Evolutionary conservation across 1,139 yeast species (phyloP).

Genomic region (Hemisphaericaspora xylanilytica): DNA sequence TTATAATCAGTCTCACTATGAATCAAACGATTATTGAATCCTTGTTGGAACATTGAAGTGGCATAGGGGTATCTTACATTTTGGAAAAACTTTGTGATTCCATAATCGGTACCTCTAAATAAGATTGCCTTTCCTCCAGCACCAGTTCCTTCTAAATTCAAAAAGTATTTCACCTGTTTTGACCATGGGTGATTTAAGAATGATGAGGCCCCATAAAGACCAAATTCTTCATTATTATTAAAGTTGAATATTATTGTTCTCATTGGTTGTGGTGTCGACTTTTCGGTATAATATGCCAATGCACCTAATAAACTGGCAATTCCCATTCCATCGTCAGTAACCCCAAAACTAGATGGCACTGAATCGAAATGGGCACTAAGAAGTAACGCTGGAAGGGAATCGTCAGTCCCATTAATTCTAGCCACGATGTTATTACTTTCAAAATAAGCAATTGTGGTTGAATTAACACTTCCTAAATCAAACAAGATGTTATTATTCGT

Average conservation of each 20-base stretch:
- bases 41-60: constrained; percentile 76
- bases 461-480: constrained; percentile 16
- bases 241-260: constrained; percentile 79
- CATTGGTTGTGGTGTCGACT: constrained; percentile 49
- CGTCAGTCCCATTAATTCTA: constrained; percentile 61
- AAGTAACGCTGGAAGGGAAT: constrained; percentile 60
- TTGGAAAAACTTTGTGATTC: constrained; percentile 46
- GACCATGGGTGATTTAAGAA: constrained; percentile 79
- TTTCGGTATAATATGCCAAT: constrained; percentile 46
- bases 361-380: constrained; percentile 88
- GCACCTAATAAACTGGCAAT: constrained; percentile 77
- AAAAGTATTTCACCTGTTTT: constrained; percentile 56
- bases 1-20: constrained; percentile 84
- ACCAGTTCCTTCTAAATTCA: constrained; percentile 94
- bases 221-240: constrained; percentile 90
- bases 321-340: constrained; percentile 96
- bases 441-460: constrained; percentile 50
- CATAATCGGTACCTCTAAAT: constrained; percentile 80
- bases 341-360: constrained; percentile 83
- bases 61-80: constrained; percentile 72
- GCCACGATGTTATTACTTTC: constrained; percentile 80
- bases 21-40: constrained; percentile 69
- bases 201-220: constrained; percentile 77
- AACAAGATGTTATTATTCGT: constrained; percentile 43
- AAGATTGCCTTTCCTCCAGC: constrained; percentile 86